Conservation (phyloP, 495 filamentous ascomycete genomes). For the Podospora anserina region DNA sequence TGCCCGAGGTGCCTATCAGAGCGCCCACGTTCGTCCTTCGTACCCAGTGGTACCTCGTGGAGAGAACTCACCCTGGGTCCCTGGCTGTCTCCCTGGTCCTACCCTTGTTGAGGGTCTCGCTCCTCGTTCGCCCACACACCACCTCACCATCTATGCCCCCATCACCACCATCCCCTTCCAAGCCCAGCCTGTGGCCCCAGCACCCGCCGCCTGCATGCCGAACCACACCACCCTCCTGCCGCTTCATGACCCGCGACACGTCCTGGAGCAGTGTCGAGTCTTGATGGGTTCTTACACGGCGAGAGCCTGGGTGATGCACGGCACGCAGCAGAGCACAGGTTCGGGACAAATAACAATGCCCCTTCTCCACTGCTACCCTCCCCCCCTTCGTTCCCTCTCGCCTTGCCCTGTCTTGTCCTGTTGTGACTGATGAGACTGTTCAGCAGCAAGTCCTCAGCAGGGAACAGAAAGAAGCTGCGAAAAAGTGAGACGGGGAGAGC, state of each 20-base stretch:
- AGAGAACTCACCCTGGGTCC: constrained; percentile 13
- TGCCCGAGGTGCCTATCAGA: constrained; percentile 11
- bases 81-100: constrained; percentile 2
- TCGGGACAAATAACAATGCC: constrained; percentile 4
- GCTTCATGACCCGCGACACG: background rate
- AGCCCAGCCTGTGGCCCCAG: background rate
- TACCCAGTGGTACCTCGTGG: constrained; percentile 13
- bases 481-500: constrained; percentile 18
- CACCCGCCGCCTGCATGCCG: constrained; percentile 3
- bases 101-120: constrained; percentile 21
- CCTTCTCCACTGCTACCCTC: constrained; percentile 4
- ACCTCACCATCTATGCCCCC: constrained; percentile 11
- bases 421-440: constrained; percentile 14
- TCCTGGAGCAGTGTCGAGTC: background rate
- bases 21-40: background rate
- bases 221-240: constrained; percentile 12
- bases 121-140: constrained; percentile 12
- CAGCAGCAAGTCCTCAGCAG: constrained; percentile 8
- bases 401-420: constrained; percentile 4
- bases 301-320: background rate
- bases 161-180: constrained; percentile 12
- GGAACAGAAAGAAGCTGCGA: constrained; percentile 13
- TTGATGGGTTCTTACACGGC: background rate
- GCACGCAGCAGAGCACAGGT: constrained; percentile 4
- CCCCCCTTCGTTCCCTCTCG: constrained; percentile 1